Evolutionary conservation across 805 yeast species (phyloP), one percentile per base, ranked within the genome.

Genomic region (Yarrowia sp.): DNA sequence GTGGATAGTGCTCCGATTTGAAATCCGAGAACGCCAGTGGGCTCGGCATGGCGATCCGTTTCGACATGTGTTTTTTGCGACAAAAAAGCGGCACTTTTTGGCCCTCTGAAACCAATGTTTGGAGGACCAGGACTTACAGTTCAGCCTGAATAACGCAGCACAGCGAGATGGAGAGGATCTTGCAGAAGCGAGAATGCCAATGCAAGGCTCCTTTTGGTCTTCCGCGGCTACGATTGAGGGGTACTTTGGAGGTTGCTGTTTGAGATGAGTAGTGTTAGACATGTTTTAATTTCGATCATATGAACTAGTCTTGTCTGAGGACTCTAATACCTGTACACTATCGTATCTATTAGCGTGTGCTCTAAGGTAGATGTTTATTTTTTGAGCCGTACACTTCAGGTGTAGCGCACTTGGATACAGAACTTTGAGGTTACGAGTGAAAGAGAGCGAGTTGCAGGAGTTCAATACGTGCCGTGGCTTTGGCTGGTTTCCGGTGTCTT

Each of bases 141-240:
- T 44, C 10, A 13, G 7, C 5, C 6, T 12, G 33, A 25, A 44
- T 4, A 44, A 8, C 12, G 6, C 12, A 27, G 49, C 33, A 44
- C 49, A 44, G 19, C n/a, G 47, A 38, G 42, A 36, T 36, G 24
- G 42, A 38, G 25, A 21, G 21, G 42, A 38, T 14, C 44, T 42
- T 42, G 47, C 47, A 42, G 47, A 27, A 44, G 49, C 49, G 49
- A 44, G 49, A 42, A 27, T 44, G 49, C 47, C 31, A 38, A 38
- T 38, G 42, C 42, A 38, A 21, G 42, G 10, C 42, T 19, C 42
- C 42, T 10, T 38, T 38, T 38, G 4, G 42, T 21, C 42, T 21
- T 38, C 42, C 42, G 42, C 42, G 42, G 42, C 25, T 38, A 21
- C 25, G 10, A 21, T 38, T 38, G 42, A 38, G 42, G 42, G 42